These are phyloP conservation scores for Apiospora kogelbergensis DNA, from an alignment of 2,329 filamentous ascomycete genomes.

Conservation along the genomic window DNA sequence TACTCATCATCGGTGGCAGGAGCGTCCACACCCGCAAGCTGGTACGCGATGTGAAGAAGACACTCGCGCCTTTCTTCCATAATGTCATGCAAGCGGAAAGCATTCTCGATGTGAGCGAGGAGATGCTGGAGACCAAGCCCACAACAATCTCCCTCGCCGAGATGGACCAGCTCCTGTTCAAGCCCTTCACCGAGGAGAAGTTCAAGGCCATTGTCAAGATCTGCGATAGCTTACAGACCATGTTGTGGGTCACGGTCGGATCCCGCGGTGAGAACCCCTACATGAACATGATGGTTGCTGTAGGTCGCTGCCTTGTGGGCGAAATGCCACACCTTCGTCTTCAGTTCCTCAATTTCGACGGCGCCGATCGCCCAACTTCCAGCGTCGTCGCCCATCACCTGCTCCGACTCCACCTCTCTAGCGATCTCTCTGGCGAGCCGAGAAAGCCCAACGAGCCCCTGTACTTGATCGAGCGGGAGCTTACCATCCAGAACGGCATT, in stretches of 20 bases:
- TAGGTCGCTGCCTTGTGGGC: background rate
- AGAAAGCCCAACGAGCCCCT: background rate
- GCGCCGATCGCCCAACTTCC: background rate
- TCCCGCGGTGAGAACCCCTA: constrained; percentile 9
- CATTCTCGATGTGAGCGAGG: constrained; percentile 1
- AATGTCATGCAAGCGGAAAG: background rate
- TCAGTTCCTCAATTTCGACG: constrained; percentile 6
- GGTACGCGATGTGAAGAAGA: background rate
- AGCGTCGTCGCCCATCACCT: background rate
- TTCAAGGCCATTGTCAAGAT: background rate
- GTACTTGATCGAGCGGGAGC: background rate
- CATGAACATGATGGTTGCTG: constrained; percentile 8
- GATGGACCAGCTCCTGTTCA: constrained; percentile 30
- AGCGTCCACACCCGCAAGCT: constrained; percentile 9
- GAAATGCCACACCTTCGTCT: background rate
- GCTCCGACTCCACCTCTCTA: background rate
- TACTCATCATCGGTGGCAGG: constrained; percentile 18
- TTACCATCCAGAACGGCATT: background rate
- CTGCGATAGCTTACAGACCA: constrained; percentile 1
- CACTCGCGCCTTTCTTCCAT: constrained; percentile 8
- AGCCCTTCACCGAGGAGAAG: constrained; percentile 10
- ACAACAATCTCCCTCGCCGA: constrained; percentile 24
- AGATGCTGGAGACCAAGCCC: background rate
- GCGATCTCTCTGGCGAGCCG: background rate
- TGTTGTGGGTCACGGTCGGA: constrained; percentile 11